These are phyloP conservation scores for Garcia nutans DNA, from an alignment of 345 rosid genomes.

Conservation along the genomic window DNA sequence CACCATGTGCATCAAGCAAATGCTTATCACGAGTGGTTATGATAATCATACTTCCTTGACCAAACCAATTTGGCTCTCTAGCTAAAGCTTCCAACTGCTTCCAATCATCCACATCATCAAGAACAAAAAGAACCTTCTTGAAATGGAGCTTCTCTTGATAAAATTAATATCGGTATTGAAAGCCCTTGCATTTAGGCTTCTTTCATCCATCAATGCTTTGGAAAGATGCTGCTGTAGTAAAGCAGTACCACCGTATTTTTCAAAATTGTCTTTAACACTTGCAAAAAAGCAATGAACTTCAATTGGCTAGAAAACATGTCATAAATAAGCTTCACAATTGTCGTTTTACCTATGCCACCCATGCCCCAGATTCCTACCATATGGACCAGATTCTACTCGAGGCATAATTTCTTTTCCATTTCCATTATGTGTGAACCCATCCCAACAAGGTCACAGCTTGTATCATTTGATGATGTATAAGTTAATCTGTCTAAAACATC, in stretches of 20 bases:
- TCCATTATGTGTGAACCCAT: slow-evolving; percentile 9
- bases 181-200: background rate
- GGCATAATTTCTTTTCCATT: background rate
- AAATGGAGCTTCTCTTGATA: background rate
- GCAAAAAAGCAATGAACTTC: background rate
- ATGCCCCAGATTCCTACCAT: background rate
- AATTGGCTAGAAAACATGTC: too few relatives aligned
- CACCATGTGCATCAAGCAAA: background rate
- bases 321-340: too few relatives aligned
- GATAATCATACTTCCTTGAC: background rate
- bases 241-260: background rate
- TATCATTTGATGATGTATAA: slow-evolving; percentile 3
- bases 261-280: background rate
- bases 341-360: too few relatives aligned
- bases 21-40: background rate
- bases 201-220: background rate
- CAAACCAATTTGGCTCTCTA: background rate
- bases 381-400: background rate
- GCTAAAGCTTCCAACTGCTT: background rate
- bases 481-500: slow-evolving; percentile 9
- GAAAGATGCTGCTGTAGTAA: background rate
- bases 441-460: slow-evolving; percentile 5
- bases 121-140: background rate
- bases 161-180: background rate
- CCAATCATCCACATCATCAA: background rate